Evolutionary conservation across 2,329 filamentous ascomycete genomes (phyloP), one percentile per base, ranked within the genome.

Genomic region (Claviceps sp.): DNA sequence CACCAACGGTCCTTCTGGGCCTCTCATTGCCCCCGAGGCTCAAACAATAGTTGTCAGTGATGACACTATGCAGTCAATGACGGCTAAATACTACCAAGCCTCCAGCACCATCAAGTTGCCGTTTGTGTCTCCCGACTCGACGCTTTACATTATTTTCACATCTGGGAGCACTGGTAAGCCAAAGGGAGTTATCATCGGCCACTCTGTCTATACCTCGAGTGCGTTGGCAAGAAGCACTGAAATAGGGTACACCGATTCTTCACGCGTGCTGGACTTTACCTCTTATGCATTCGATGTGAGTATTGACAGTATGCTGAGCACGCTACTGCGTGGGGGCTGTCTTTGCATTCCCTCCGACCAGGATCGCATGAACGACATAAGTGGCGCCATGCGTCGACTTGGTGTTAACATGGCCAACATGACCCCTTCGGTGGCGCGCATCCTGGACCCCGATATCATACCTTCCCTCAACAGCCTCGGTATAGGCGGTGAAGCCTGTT

Each of bases 291-390:
- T 55, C 7, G 55, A 56, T 47, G 52, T 53, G 5, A 37, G 48
- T 22, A 47, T 47, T 20, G 45, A 38, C 5, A 53, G 53, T n/a
- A 44, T 54, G 14, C 50, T 56, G 11, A 22, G 45, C 38, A 51
- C 55, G 4, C 40, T 56, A 3, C 34, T 47, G 4, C 22, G 47
- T 0, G 55, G 55, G 6, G 53, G 41, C 9, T 56, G 55, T 44
- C 41, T 56, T 30, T 56, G 55, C 44, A 52, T 56, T 13, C 55
- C 55, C 1, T 55, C 53, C 6, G 50, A 54, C 18, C 66, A 71
- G 24, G 72, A 76, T 50, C 70, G 74, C 3, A 65, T 75, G 52
- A 74, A 76, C 53, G 65, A 73, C 53, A 56, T 75, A 14, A 67
- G 66, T 38, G 67, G 66, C 8, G 69, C 68, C 24, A 69, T 70